Conservation (phyloP, 1,139 yeast genomes). For the Pichia sp. region DNA sequence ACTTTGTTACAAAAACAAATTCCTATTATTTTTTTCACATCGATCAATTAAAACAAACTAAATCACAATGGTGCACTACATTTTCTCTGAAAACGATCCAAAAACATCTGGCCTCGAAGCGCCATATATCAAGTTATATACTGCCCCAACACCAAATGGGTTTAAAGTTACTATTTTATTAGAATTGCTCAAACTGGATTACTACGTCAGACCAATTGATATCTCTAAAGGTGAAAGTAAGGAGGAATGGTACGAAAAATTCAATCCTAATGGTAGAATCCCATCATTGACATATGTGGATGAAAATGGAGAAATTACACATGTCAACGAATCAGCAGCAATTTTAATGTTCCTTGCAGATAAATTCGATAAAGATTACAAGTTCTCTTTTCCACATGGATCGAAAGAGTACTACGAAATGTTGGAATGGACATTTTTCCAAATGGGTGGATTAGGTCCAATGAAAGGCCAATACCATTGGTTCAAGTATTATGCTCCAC, state of each 20-base stretch:
- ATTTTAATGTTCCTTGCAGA: slow-evolving; percentile 49
- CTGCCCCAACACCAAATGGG: slow-evolving; percentile 51
- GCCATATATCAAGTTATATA: slow-evolving; percentile 36
- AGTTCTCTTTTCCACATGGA: slow-evolving; percentile 38
- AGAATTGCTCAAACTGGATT: slow-evolving; percentile 39
- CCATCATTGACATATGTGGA: slow-evolving; percentile 47
- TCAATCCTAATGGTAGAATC: slow-evolving; percentile 57
- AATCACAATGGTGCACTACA: slow-evolving; percentile 20
- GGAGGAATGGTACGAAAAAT: slow-evolving; percentile 42
- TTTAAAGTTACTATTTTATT: slow-evolving; percentile 40
- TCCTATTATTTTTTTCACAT: too few relatives aligned
- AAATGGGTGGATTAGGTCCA: slow-evolving; percentile 54
- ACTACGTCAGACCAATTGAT: slow-evolving; percentile 37
- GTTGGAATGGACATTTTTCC: slow-evolving; percentile 46
- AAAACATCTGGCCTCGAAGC: slow-evolving; percentile 17
- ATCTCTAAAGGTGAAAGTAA: slow-evolving; percentile 33
- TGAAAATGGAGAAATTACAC: slow-evolving; percentile 30
- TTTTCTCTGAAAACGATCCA: slow-evolving; percentile 28
- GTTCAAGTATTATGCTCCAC: slow-evolving; percentile 36
- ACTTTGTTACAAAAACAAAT: too few relatives aligned
- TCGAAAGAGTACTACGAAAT: slow-evolving; percentile 41
- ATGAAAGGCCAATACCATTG: slow-evolving; percentile 53
- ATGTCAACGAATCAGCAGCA: slow-evolving; percentile 50
- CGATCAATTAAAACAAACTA: too few relatives aligned
- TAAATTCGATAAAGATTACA: slow-evolving; percentile 45